Conservation (phyloP, 2,329 filamentous ascomycete genomes). For the Penicillium sp. region DNA sequence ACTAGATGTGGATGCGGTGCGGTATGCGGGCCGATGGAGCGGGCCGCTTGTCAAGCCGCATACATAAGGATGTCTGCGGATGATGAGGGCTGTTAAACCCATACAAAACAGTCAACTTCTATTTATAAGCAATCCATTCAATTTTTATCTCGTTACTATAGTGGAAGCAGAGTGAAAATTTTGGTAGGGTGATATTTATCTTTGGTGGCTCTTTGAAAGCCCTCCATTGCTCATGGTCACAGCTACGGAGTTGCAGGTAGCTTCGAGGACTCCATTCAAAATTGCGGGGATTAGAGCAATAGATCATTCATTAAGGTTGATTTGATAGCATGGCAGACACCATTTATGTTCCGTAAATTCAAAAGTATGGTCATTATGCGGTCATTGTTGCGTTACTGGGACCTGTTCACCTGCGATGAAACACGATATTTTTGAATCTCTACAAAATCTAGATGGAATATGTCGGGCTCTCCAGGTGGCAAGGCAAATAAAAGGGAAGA, state of each 20-base stretch:
- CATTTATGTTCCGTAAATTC: neutral
- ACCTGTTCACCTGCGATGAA: neutral
- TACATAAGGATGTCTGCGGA: neutral
- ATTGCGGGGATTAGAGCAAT: too few species aligned
- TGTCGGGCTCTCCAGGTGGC: neutral
- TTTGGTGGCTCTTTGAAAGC: too few species aligned
- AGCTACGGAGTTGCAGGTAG: too few species aligned
- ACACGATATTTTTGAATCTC: neutral
- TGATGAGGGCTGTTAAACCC: neutral
- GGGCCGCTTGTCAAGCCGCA: neutral
- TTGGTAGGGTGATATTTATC: too few species aligned
- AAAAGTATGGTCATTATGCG: conserved; percentile 15
- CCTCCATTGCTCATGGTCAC: too few species aligned
- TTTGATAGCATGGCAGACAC: too few species aligned
- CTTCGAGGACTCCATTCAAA: too few species aligned
- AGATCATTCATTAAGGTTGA: neutral
- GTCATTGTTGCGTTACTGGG: conserved; percentile 23
- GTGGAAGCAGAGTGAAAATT: too few species aligned
- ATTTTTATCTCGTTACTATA: too few species aligned
- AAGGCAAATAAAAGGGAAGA: neutral
- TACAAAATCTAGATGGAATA: neutral
- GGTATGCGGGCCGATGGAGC: neutral
- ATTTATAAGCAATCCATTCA: too few species aligned
- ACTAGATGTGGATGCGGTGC: neutral
- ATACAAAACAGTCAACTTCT: too few species aligned